Conservation (phyloP, 768 basidiomycete genomes). For the Auriscalpium orientale region DNA sequence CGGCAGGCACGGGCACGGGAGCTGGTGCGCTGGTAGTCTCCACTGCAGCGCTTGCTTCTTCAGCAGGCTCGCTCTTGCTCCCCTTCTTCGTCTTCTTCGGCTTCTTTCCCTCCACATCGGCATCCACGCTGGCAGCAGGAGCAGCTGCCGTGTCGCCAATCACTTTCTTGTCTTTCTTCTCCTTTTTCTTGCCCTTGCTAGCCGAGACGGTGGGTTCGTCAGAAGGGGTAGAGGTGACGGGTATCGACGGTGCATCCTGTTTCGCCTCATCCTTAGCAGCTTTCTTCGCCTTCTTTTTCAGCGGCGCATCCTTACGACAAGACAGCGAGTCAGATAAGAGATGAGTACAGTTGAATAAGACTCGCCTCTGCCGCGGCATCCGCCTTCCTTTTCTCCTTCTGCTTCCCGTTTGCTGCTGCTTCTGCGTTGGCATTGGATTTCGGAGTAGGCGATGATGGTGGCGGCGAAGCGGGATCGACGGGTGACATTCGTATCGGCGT, state of each 20-base stretch:
- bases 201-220: neutral
- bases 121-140: neutral
- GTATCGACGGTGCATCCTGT: neutral
- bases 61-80: neutral
- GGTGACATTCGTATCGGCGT: conserved; percentile 47
- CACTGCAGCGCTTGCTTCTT: no score
- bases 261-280: neutral
- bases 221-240: neutral
- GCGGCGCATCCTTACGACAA: no score
- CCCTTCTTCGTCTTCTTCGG: conserved; percentile 17
- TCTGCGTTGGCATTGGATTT: neutral
- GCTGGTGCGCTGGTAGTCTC: no score
- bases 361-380: neutral
- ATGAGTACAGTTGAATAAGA: no score
- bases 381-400: neutral
- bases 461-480: conserved; percentile 18
- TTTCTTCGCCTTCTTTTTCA: neutral
- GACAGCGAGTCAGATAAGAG: no score
- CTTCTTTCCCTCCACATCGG: conserved; percentile 16
- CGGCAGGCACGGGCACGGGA: neutral
- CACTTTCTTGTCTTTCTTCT: conserved; percentile 17
- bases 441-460: neutral
- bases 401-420: neutral
- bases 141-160: neutral
- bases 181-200: conserved; percentile 14